Evolutionary conservation across 371 early-diverging fungal species (phyloP).

Genomic region (Choanephora cucurbitarum): DNA sequence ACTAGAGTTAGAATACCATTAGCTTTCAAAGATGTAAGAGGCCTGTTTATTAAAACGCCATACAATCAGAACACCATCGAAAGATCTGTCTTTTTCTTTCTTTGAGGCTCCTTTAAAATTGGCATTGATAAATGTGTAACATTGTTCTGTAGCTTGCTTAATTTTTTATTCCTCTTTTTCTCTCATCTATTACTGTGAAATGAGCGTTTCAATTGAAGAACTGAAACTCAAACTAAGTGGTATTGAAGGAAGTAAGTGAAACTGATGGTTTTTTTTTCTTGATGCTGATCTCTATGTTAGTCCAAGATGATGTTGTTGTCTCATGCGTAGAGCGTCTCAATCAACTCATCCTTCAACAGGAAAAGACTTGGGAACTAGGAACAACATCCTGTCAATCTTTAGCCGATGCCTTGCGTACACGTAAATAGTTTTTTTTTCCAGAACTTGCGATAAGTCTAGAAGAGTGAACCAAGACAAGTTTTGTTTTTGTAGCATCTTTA

Average conservation of each 20-base stretch:
- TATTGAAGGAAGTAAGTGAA: not conserved
- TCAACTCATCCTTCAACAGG: constrained; percentile 7
- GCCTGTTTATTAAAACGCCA: too few relatives aligned
- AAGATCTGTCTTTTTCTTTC: too few relatives aligned
- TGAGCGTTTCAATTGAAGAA: not conserved
- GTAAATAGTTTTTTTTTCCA: constrained; percentile 1
- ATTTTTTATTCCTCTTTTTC: too few relatives aligned
- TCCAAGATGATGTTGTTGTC: constrained; percentile 9
- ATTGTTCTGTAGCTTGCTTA: too few relatives aligned
- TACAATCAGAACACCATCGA: too few relatives aligned
- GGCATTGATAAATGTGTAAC: too few relatives aligned
- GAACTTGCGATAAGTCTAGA: not conserved
- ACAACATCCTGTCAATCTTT: constrained; percentile 14
- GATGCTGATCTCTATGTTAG: not conserved
- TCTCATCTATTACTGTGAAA: not conserved
- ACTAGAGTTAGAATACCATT: too few relatives aligned
- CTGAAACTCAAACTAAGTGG: not conserved
- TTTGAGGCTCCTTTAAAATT: too few relatives aligned
- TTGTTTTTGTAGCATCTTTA: constrained; percentile 33
- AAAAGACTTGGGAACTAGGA: constrained; percentile 11
- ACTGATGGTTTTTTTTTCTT: not conserved
- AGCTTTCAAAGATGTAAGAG: too few relatives aligned
- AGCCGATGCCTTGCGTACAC: constrained; percentile 21
- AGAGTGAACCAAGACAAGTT: not conserved
- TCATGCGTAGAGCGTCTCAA: constrained; percentile 7